A percentile compares a stretch with the other conserved stretches of the same genome.
phyloP scores from a whole-genome alignment of 2,329 filamentous ascomycete species.

The Aspergillus sp. region DNA sequence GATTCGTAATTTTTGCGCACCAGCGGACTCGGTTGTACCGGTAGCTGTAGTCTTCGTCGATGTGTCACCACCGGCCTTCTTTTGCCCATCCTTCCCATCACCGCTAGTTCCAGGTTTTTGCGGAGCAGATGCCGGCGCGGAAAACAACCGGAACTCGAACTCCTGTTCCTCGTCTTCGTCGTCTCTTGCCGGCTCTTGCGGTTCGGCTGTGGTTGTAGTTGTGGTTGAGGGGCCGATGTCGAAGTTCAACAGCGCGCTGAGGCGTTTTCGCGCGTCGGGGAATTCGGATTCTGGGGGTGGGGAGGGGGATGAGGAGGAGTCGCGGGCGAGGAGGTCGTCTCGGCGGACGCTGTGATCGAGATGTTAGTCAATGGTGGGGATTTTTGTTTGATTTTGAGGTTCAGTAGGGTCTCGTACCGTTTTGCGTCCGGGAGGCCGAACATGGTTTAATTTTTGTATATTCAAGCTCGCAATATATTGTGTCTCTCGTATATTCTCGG shows the following conservation, averaged over 20 bases:
- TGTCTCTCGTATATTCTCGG: no score
- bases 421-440: slow-evolving; percentile 39
- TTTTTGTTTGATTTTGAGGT: background rate
- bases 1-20: slow-evolving; percentile 39
- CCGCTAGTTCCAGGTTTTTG: background rate
- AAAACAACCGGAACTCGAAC: slow-evolving; percentile 46
- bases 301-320: slow-evolving; percentile 33
- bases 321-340: slow-evolving; percentile 34
- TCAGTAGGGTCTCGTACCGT: slow-evolving; percentile 24
- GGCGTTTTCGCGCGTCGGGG: slow-evolving; percentile 31
- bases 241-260: slow-evolving; percentile 35
- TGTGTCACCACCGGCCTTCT: background rate
- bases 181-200: background rate
- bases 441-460: slow-evolving; percentile 24
- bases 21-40: background rate
- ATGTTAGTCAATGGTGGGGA: background rate
- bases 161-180: slow-evolving; percentile 42
- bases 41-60: background rate
- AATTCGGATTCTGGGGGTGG: slow-evolving; percentile 22
- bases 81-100: background rate
- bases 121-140: slow-evolving; percentile 21
- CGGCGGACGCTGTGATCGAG: slow-evolving; percentile 33
- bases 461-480: background rate
- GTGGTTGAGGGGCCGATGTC: slow-evolving; percentile 19
- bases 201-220: background rate